Evolutionary conservation across 768 basidiomycete genomes (phyloP), one percentile per base, ranked within the genome.

Genomic region (Trametes villosa): DNA sequence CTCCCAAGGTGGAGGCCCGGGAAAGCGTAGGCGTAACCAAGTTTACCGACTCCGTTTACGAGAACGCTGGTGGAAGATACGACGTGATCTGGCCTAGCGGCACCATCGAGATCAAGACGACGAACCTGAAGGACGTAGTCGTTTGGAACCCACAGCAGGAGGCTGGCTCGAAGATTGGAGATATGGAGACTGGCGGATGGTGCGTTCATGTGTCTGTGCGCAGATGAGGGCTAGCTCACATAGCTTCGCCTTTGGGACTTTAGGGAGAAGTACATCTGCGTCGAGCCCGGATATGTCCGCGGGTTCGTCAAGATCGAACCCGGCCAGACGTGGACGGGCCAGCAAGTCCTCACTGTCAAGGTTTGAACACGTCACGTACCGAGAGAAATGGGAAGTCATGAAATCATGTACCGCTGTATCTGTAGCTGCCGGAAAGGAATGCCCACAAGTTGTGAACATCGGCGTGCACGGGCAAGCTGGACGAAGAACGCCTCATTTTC

Each of bases 111-210:
- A 76, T 93, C 45, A 79, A 72, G 59, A 78, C 81, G 18, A 71
- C 59, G n/a, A 80, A 83, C 42, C 76, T 92, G 63, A 88, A 87
- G 68, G 88, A 94, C 60, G 84, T 94, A 8, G 94, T 95, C n/a
- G 77, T 96, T 40, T 98, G 97, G 96, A 98, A 99, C 77, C 96
- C 97, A 8, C 86, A 86, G 67, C 79, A 77, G 31, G 84, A 81
- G 60, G 79, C 74, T 13, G 94, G 94, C 0, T 76, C 78, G 24
- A 88, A 84, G 68, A 89, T 98, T 9, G 85, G 74, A 13, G 96
- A 99, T 70, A 94, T 99, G 93, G 93, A 98, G 70, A 81, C 83
- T 7, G 82, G 83, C 0, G 96, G 96, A 71, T 96, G 92, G 92
- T 94, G 71, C 63, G 84, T 46, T 50, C 30, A 31, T 50, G 34